Evolutionary conservation across 140 eudicot species (phyloP).

Genomic region (Stevia rebaudiana): DNA sequence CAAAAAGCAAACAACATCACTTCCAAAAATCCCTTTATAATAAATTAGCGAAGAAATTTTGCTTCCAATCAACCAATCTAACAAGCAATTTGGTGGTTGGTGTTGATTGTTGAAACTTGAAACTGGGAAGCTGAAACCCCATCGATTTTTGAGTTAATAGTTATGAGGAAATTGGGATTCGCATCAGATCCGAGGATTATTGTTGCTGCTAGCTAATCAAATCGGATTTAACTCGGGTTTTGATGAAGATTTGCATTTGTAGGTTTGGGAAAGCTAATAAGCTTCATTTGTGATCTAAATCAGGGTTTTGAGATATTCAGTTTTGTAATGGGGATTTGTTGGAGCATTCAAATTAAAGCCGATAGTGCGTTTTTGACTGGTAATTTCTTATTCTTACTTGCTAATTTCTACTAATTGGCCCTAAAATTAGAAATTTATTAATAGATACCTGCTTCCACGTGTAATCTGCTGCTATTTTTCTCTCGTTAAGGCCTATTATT

Average conservation of each 20-base stretch:
- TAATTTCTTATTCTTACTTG: conserved; percentile 1
- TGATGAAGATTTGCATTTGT: conserved; percentile 16
- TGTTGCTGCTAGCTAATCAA: conserved; percentile 15
- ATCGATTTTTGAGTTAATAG: conserved; percentile 16
- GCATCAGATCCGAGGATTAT: conserved; percentile 53
- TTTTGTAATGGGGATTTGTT: conserved; percentile 69
- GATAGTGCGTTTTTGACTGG: conserved; percentile 47
- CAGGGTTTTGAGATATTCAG: conserved; percentile 15
- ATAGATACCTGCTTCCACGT: conserved; percentile 1
- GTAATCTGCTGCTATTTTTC: conserved; percentile 1
- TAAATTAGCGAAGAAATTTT: neutral
- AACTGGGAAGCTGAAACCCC: conserved; percentile 30
- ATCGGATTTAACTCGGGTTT: conserved; percentile 7
- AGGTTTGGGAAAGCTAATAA: neutral
- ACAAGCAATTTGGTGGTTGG: conserved; percentile 1
- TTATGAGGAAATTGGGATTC: conserved; percentile 19
- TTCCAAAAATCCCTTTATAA: conserved; percentile 12
- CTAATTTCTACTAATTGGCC: conserved; percentile 11
- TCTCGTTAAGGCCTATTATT: too few relatives aligned
- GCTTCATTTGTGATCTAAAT: conserved; percentile 15
- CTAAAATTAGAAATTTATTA: neutral
- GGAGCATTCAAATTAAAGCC: conserved; percentile 66
- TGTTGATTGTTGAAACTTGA: too few relatives aligned
- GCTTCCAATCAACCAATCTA: neutral
- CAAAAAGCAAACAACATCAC: conserved; percentile 10